Base-by-base conservation (phyloP, 371 early-diverging fungal genomes). In the Polyrhizophydium stewartii region DNA sequence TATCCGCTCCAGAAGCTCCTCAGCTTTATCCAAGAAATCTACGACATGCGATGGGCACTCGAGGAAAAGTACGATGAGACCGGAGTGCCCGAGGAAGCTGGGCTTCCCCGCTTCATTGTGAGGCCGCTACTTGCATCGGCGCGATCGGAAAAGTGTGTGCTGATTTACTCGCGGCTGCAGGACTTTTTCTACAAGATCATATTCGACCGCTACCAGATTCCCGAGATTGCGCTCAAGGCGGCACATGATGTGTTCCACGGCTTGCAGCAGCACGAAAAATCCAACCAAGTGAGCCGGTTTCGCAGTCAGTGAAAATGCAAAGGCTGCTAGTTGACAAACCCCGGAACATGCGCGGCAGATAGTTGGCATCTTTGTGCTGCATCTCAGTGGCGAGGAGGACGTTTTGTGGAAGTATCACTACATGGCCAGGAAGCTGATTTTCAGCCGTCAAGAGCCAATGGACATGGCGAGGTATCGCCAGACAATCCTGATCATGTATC, bases 381-480 rank as follows among this genome's bases (percentile, higher is more conserved):
- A 76, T 62, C 66, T 80, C 17, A 55, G 64, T 47, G 72, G 76
- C 0, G 56, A 74, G 22, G 74, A 75, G 32, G 77, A 77, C 60
- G 66, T 66, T 22, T 56, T 66, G 32, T 80, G 80, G 80, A 80
- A 80, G 59, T 80, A 80, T 57, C 30, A 75, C 6, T 61, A 62
- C 33, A 59, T 77, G 30, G 68, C 67, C 5, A 52, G 61, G 32
- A 64, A 71, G 56, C 62, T 77, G 22, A 58, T 75, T 46, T 52
- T 62, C 3, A 59, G 60, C 49, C 3, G 16, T 41, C 63, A 60
- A 28, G 68, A 67, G 28, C 53, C 58, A 19, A 51, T 60, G 10
- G 68, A 69, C 32, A 61, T 68, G 24, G 27, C 47, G 35, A 50
- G 60, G 40, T 79, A 72, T 53, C 61, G 72, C 27, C 63, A 66